A percentile compares a stretch with the other conserved stretches of the same genome.
Conservation (phyloP, 2,329 filamentous ascomycete species). For the Ophiocordyceps robertsii region DNA sequence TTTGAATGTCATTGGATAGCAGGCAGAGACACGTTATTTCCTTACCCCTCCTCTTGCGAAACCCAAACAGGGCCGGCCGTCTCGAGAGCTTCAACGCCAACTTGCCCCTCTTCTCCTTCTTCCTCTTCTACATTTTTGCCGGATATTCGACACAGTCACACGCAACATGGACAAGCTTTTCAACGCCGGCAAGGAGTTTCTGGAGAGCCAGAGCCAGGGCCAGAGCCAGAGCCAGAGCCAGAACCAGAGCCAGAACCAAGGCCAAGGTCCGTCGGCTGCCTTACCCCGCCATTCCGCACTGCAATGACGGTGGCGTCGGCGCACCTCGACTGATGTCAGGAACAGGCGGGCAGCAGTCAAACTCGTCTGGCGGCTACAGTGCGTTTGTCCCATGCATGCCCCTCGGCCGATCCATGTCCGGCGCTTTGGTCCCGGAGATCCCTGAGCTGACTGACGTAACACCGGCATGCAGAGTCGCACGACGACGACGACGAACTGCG, state of each 20-base stretch:
- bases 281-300: background rate
- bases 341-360: conserved; percentile 1
- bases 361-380: conserved; percentile 6
- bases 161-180: conserved; percentile 24
- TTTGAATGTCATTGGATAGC: no score
- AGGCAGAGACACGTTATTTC: no score
- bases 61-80: no score
- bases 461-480: background rate
- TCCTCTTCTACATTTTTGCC: no score
- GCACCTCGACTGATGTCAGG: background rate
- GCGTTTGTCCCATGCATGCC: no score
- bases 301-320: no score
- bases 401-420: no score
- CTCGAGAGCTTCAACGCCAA: no score
- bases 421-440: no score
- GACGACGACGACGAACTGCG: conserved; percentile 14
- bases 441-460: background rate
- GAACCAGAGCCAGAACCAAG: conserved; percentile 5
- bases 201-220: conserved; percentile 17
- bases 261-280: conserved; percentile 1
- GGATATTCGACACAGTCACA: background rate
- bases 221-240: conserved; percentile 6
- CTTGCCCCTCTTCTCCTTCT: no score
- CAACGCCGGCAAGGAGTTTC: conserved; percentile 22
- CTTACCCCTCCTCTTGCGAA: no score